A percentile compares a stretch with the other conserved stretches of the same genome.
Evolutionary conservation across 768 basidiomycete genomes (phyloP).

Genomic region (Amanita subjunquillea): DNA sequence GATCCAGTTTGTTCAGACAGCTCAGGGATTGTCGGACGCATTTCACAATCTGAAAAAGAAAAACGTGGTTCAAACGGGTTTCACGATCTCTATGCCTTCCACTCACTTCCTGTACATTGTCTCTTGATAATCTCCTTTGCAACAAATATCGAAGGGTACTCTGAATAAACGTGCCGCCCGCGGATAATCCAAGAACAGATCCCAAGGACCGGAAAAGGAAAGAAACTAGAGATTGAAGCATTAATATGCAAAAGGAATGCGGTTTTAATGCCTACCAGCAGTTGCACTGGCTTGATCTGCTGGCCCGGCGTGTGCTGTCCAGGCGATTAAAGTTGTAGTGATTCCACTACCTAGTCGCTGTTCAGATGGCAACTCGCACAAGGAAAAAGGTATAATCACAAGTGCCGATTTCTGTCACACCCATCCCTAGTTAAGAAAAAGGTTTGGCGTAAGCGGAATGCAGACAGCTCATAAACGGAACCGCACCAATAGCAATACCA

Average conservation of each 20-base stretch:
- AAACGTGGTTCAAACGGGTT: neutral
- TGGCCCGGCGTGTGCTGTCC: slow-evolving; percentile 54
- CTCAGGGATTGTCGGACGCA: slow-evolving; percentile 40
- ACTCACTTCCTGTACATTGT: slow-evolving; percentile 46
- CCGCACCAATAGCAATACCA: slow-evolving; percentile 32
- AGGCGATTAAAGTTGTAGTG: slow-evolving; percentile 47
- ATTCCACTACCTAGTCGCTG: slow-evolving; percentile 30
- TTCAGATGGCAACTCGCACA: neutral
- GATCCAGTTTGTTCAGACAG: slow-evolving; percentile 34
- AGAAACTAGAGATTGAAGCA: slow-evolving; percentile 27
- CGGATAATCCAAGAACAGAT: slow-evolving; percentile 44
- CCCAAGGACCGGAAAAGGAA: slow-evolving; percentile 62
- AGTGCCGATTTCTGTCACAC: slow-evolving; percentile 28
- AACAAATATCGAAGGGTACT: slow-evolving; percentile 35
- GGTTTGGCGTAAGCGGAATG: neutral
- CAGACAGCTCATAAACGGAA: neutral
- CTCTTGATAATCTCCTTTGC: slow-evolving; percentile 27
- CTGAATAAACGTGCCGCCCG: slow-evolving; percentile 48
- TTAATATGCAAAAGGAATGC: neutral
- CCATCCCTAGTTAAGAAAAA: slow-evolving; percentile 17
- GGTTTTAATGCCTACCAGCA: slow-evolving; percentile 28
- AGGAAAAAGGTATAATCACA: slow-evolving; percentile 15
- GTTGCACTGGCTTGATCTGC: slow-evolving; percentile 58
- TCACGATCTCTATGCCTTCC: neutral
- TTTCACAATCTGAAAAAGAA: slow-evolving; percentile 27